phyloP scores from a whole-genome alignment of 2,329 filamentous ascomycete genomes.

The Colletotrichum lini region DNA sequence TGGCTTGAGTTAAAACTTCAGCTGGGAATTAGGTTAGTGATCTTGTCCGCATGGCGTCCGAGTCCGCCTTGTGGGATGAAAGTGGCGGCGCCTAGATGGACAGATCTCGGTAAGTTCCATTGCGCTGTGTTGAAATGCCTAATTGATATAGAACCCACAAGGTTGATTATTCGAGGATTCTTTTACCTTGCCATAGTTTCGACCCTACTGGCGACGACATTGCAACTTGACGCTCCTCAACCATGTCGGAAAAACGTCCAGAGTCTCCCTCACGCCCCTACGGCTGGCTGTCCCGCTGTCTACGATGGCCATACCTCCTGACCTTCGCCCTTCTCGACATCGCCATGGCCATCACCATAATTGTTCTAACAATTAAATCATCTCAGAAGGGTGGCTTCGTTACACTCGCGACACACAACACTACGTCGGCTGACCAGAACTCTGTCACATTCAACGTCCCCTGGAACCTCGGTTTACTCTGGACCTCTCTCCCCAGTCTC shows the following conservation, averaged over 20 bases:
- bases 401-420: background rate
- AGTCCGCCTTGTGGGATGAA: background rate
- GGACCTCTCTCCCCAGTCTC: constrained; percentile 18
- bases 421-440: background rate
- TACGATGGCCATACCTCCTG: constrained; percentile 7
- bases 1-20: background rate
- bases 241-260: background rate
- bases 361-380: background rate
- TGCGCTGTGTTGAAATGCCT: background rate
- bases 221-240: background rate
- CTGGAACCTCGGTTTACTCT: constrained; percentile 3
- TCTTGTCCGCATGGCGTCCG: background rate
- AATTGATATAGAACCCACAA: too few relatives aligned
- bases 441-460: background rate
- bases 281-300: background rate
- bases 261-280: background rate
- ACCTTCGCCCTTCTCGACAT: constrained; percentile 6
- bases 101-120: background rate
- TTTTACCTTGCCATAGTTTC: background rate
- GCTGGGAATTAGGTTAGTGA: background rate
- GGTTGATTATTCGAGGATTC: background rate
- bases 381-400: constrained; percentile 20
- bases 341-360: constrained; percentile 4
- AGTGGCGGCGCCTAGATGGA: background rate
- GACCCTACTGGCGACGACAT: too few relatives aligned